Percentiles rank a stretch among this genome's conserved stretches.
Conservation (phyloP, 768 basidiomycete genomes). For the Cyclocybe cylindracea region DNA sequence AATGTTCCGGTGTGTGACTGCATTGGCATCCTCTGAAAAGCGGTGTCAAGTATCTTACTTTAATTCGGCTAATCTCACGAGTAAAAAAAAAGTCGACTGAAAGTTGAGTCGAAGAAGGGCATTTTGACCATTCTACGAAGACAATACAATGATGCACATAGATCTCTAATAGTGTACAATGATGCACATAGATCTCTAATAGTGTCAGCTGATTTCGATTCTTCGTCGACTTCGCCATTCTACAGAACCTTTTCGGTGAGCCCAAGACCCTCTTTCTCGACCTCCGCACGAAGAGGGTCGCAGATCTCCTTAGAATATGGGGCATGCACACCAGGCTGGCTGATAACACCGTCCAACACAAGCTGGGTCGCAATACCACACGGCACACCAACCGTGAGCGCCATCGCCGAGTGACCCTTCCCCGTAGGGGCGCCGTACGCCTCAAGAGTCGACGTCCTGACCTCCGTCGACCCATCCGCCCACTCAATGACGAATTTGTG, state of each 20-base stretch:
- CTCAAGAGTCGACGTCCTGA: conserved; percentile 88
- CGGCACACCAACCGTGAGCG: conserved; percentile 86
- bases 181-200: too few species aligned
- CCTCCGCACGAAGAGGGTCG: conserved; percentile 62
- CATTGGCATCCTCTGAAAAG: too few species aligned
- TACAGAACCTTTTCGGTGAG: conserved; percentile 70
- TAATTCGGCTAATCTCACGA: too few species aligned
- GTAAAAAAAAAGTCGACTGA: too few species aligned
- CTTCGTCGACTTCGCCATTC: conserved; percentile 6
- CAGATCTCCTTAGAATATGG: conserved; percentile 89
- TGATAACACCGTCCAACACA: conserved; percentile 84
- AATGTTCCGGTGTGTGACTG: too few species aligned
- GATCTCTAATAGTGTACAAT: too few species aligned
- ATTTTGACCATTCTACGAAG: too few species aligned
- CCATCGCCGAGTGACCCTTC: conserved; percentile 87
- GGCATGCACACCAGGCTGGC: conserved; percentile 75
- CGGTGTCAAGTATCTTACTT: too few species aligned
- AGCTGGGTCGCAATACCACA: conserved; percentile 94
- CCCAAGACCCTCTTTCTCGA: conserved; percentile 78
- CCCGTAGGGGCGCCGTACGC: conserved; percentile 71
- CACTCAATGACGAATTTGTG: conserved; percentile 96
- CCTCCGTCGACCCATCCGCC: conserved; percentile 74
- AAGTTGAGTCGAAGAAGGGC: too few species aligned
- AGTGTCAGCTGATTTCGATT: not conserved
- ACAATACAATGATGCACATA: too few species aligned